phyloP scores from a whole-genome alignment of 352 stramenopile genomes.

The Phytophthora pisi region DNA sequence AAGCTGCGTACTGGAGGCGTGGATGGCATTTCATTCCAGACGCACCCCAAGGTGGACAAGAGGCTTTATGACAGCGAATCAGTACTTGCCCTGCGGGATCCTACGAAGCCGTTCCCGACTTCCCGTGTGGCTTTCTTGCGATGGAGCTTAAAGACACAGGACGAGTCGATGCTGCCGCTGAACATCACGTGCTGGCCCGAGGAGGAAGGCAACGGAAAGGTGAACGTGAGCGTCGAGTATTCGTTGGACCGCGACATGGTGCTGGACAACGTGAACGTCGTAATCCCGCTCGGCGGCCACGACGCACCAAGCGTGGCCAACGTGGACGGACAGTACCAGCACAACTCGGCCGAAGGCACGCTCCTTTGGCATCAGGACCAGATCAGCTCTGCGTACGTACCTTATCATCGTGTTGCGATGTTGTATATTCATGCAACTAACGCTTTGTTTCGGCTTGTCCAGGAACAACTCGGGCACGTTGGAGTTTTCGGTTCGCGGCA shows the following conservation, averaged over 20 bases:
- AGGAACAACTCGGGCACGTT: conserved; percentile 85
- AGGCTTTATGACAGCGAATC: conserved; percentile 84
- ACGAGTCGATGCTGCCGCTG: conserved; percentile 83
- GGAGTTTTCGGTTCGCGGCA: conserved; percentile 83
- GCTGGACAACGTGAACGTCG: conserved; percentile 89
- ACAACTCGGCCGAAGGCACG: conserved; percentile 73
- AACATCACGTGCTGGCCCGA: conserved; percentile 91
- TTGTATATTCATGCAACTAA: conserved; percentile 9
- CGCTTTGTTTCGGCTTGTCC: conserved; percentile 7
- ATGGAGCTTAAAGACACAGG: conserved; percentile 89
- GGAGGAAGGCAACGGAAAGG: conserved; percentile 84
- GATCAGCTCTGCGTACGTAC: conserved; percentile 74
- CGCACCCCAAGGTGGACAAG: conserved; percentile 90
- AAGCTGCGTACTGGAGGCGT: conserved; percentile 70
- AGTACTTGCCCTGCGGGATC: conserved; percentile 79
- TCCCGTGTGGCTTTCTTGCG: conserved; percentile 81
- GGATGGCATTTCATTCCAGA: conserved; percentile 86
- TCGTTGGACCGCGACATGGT: conserved; percentile 88
- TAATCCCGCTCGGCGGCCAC: conserved; percentile 75
- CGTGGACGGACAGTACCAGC: conserved; percentile 88
- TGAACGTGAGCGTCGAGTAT: conserved; percentile 90
- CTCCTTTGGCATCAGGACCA: conserved; percentile 87
- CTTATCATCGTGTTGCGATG: neutral
- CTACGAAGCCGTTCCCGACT: conserved; percentile 83
- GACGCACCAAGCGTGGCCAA: conserved; percentile 76